Conservation (phyloP, 176 grass and related monocot genomes). For the Aegilops bicornis region DNA sequence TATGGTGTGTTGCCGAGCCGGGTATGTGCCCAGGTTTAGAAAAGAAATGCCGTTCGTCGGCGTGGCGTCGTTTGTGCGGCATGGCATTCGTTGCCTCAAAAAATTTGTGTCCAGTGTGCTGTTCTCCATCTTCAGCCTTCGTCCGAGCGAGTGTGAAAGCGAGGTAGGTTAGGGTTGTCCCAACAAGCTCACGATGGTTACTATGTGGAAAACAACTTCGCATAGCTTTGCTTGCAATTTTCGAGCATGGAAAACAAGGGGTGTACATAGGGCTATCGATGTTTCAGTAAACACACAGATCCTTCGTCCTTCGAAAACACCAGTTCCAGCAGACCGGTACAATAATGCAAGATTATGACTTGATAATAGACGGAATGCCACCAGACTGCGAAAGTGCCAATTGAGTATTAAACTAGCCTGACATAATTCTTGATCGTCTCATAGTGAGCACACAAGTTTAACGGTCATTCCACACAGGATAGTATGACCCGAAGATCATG, state of each 20-base stretch:
- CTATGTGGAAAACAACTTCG: too few relatives aligned
- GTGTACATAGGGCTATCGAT: neutral
- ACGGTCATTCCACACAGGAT: neutral
- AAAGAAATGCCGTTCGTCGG: too few relatives aligned
- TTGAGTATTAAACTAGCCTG: neutral
- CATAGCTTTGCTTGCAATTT: neutral
- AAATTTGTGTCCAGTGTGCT: too few relatives aligned
- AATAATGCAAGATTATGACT: neutral
- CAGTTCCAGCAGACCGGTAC: neutral
- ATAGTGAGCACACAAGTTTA: neutral
- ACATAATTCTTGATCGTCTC: constrained; percentile 6
- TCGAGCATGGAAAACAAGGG: neutral
- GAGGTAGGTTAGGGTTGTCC: too few relatives aligned
- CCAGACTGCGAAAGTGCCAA: neutral
- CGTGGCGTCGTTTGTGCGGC: too few relatives aligned
- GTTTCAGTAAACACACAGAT: neutral
- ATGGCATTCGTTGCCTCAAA: too few relatives aligned
- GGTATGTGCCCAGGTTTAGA: too few relatives aligned
- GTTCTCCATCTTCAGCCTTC: too few relatives aligned
- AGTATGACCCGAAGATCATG: neutral
- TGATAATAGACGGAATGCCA: neutral
- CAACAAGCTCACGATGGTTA: too few relatives aligned
- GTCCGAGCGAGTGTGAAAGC: too few relatives aligned
- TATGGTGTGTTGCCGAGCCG: too few relatives aligned
- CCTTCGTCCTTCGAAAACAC: neutral